A percentile compares a stretch with the other conserved stretches of the same genome.
Evolutionary conservation across 495 filamentous ascomycete species (phyloP).

Genomic region (Xylaria flabelliformis): DNA sequence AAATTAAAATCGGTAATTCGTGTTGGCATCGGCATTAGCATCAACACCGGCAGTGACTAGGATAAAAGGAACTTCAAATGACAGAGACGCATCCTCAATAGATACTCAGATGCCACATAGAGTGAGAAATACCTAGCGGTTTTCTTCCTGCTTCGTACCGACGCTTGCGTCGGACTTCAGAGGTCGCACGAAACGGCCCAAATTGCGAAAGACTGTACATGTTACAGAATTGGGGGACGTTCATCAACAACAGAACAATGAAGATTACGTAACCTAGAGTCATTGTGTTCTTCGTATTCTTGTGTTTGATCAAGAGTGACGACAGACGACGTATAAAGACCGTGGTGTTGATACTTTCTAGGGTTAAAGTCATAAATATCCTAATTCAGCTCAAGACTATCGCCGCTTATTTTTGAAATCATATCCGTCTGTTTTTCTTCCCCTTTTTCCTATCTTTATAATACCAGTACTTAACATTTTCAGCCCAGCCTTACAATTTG

Average conservation of each 20-base stretch:
- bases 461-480: not conserved
- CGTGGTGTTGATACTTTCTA: not conserved
- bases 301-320: not conserved
- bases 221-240: constrained; percentile 6
- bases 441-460: not conserved
- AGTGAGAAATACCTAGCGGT: not conserved
- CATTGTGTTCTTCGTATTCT: not conserved
- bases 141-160: not conserved
- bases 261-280: not conserved
- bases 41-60: constrained; percentile 6
- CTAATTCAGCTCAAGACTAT: too few species aligned
- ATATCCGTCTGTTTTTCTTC: not conserved
- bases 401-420: not conserved
- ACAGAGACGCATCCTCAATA: constrained; percentile 1
- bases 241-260: constrained; percentile 11
- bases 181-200: not conserved
- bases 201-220: not conserved
- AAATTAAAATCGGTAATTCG: not conserved
- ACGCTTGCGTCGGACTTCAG: not conserved
- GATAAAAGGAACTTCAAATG: constrained; percentile 3
- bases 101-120: constrained; percentile 12
- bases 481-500: constrained; percentile 11
- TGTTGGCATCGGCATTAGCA: not conserved
- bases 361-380: not conserved
- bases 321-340: not conserved